These are phyloP conservation scores for Chlorella ohadii DNA, from an alignment of 139 green algal genomes.

Conservation along the genomic window DNA sequence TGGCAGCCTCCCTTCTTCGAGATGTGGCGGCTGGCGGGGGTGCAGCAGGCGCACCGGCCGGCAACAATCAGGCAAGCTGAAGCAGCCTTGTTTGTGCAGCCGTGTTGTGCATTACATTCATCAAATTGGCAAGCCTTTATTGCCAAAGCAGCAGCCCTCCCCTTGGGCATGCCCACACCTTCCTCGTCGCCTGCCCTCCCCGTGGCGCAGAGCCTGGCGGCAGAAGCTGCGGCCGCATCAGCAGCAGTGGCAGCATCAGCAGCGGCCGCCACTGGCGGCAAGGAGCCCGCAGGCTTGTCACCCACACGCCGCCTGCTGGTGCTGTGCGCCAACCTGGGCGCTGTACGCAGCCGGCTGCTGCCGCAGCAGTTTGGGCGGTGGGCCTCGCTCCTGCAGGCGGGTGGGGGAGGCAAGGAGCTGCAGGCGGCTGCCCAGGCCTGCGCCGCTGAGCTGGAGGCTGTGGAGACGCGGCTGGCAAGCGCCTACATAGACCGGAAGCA, in stretches of 20 bases:
- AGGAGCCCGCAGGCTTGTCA: neutral
- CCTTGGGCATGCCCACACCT: no score
- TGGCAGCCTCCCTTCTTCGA: neutral
- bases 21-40: neutral
- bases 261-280: neutral
- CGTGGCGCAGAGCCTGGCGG: neutral
- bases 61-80: no score
- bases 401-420: constrained; percentile 21
- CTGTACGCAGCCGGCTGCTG: constrained; percentile 15
- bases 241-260: no score
- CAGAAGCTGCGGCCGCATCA: neutral
- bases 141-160: no score
- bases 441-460: constrained; percentile 17
- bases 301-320: constrained; percentile 11
- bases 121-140: no score
- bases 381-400: neutral
- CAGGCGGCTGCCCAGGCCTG: constrained; percentile 1
- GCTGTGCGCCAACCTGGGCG: constrained; percentile 19
- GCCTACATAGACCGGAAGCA: constrained; percentile 23
- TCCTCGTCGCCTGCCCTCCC: no score
- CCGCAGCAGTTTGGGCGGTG: neutral
- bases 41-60: neutral
- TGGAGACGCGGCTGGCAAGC: neutral
- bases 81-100: no score
- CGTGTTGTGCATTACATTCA: no score